Evolutionary conservation across 2,329 filamentous ascomycete species (phyloP), one percentile per base, ranked within the genome.

Genomic region (Xylaria sp.): DNA sequence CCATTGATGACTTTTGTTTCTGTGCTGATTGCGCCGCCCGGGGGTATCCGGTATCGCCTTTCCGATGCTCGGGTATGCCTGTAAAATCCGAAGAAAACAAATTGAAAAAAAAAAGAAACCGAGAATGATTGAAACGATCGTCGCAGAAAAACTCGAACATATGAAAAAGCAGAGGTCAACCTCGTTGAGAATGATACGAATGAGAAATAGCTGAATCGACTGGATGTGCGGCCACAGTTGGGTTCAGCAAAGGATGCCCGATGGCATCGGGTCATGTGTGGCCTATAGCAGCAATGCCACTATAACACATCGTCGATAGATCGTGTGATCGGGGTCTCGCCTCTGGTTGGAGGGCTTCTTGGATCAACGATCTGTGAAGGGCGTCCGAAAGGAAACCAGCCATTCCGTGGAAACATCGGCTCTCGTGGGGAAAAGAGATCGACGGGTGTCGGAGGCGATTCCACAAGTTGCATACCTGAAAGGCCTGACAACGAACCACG

Each of bases 281-380:
- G 35, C 51, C 34, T 18, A 2, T 42, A 44, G 30, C 23, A 47
- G 13, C 35, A 39, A n/a, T 16, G 49, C 23, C 18, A 55, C 78
- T 80, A 92, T 73, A 92, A 77, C 55, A 91, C 78, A 69, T 92
- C 89, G 71, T 90, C 87, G 68, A 93, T 93, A 60, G 87, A 92
- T 59, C 89, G 80, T 55, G 86, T 84, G 62, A 93, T 92, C 2
- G 89, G 88, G 59, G 84, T 85, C 71, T 89, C 87, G 46, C 89
- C 89, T 68, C 83, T 84, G 10, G 87, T 89, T 0, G 88, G 87
- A 13, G 89, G 89, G 71, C 89, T 92, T 66, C 90, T 78, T 11
- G 90, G 90, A 70, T 92, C 88, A 11, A 78, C 79, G 9, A 78
- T 74, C 62, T 82, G 79, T 2, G 76, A 67, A 9, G 81, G 82